A percentile compares a stretch with the other conserved stretches of the same genome.
These are phyloP conservation scores for Aspergillus bertholletiae DNA, from an alignment of 495 filamentous ascomycete species.

Conservation along the genomic window DNA sequence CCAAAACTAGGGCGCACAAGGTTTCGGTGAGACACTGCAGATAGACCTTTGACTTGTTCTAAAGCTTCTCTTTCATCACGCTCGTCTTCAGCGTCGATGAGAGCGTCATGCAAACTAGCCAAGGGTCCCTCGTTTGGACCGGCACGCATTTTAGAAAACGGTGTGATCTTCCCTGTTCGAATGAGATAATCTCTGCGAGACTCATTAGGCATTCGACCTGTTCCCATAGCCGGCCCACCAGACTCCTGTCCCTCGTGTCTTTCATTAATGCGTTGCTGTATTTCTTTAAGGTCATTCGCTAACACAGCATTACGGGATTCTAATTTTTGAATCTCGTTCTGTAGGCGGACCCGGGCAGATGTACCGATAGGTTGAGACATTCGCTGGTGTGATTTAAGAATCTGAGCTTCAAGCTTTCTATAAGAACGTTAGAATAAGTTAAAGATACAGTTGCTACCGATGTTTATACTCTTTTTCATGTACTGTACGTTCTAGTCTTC, in stretches of 20 bases:
- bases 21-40: slow-evolving; percentile 72
- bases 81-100: slow-evolving; percentile 73
- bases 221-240: slow-evolving; percentile 35
- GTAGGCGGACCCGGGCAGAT: slow-evolving; percentile 44
- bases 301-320: slow-evolving; percentile 57
- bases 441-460: not conserved
- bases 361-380: slow-evolving; percentile 45
- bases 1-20: slow-evolving; percentile 79
- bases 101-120: slow-evolving; percentile 63
- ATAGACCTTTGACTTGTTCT: slow-evolving; percentile 33
- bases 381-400: slow-evolving; percentile 48
- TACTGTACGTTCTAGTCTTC: slow-evolving; percentile 75
- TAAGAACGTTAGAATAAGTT: slow-evolving; percentile 10
- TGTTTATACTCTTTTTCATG: slow-evolving; percentile 51
- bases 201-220: slow-evolving; percentile 68
- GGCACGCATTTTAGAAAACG: slow-evolving; percentile 71
- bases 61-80: slow-evolving; percentile 55
- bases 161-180: slow-evolving; percentile 94
- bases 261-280: slow-evolving; percentile 72
- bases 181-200: slow-evolving; percentile 86
- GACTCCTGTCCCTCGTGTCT: slow-evolving; percentile 54
- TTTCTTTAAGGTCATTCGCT: slow-evolving; percentile 69
- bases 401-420: slow-evolving; percentile 46
- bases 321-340: slow-evolving; percentile 60
- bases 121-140: slow-evolving; percentile 49